Conservation (phyloP, 257 asterid species). For the Knoxia roxburghii region DNA sequence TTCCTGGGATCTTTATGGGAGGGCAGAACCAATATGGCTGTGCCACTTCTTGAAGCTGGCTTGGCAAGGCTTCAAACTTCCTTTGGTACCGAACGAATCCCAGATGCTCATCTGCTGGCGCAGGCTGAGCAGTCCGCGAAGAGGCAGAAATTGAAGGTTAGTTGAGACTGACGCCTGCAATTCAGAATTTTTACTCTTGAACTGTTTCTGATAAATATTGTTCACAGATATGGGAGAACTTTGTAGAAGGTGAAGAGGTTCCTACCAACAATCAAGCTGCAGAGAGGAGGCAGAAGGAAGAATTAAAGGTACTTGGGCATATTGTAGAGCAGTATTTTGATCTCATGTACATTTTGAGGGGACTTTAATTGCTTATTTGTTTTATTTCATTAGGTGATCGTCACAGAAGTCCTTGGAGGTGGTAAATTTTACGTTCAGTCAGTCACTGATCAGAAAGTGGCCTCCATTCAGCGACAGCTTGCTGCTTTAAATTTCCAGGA, state of each 20-base stretch:
- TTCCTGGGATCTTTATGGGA: conserved; percentile 94
- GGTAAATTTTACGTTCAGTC: conserved; percentile 88
- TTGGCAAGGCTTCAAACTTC: conserved; percentile 83
- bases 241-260: conserved; percentile 31
- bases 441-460: conserved; percentile 76
- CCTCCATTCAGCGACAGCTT: conserved; percentile 75
- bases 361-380: neutral
- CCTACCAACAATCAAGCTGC: conserved; percentile 15
- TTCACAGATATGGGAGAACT: conserved; percentile 33
- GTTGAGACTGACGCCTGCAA: conserved; percentile 4
- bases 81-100: conserved; percentile 76
- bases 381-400: conserved; percentile 46
- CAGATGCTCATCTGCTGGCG: conserved; percentile 74
- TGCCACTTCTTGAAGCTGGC: conserved; percentile 85
- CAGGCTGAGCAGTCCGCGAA: conserved; percentile 96
- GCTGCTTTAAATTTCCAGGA: conserved; percentile 76
- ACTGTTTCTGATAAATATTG: neutral
- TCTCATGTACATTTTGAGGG: conserved; percentile 1
- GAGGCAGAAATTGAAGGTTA: conserved; percentile 86
- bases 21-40: conserved; percentile 66
- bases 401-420: conserved; percentile 86
- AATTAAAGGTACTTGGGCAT: conserved; percentile 16
- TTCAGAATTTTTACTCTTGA: too few species aligned
- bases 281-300: conserved; percentile 29
- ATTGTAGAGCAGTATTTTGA: neutral